Base-by-base conservation (phyloP, 805 yeast species). In the Ogataea ramenticola region DNA sequence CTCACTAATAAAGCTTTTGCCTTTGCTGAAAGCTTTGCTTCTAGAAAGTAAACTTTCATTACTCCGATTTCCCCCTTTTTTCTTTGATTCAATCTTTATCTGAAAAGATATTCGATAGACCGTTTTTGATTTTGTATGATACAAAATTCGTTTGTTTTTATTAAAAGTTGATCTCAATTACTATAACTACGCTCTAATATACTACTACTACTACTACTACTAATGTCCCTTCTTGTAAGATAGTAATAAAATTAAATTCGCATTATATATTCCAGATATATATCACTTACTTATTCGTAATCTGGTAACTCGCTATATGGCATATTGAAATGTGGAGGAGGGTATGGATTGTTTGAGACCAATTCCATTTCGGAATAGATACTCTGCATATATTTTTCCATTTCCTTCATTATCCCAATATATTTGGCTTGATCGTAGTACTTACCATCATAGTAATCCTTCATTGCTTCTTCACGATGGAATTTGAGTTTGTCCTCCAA, bases 301-400 rank as follows among this genome's bases (percentile, higher is more conserved):
- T 38, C 40, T 14, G 33, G 34, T 21, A 53, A 42, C 7, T 54
- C 53, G 7, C 42, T 40, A 35, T 61, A 61, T 15, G 61, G 58
- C n/a, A 43, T 49, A 2, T 52, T 45, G 36, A 60, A 61, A 15
- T 50, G 45, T 20, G 54, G 44, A 1, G 64, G 55, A 6, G 66
- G 66, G 39, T 58, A 61, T 19, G 55, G 52, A 27, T 56, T 61
- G 37, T 61, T 57, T 24, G 51, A 50, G 10, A 59, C 62, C 15
- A 55, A 52, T 46, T 65, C 70, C 56, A 65, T 62, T 45, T 66
- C 68, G 40, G 54, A 47, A 55, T 61, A 66, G 22, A 58, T 49
- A 19, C 55, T 55, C 7, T 48, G 40, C 24, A 65, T 31, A 46
- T 65, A 65, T 12, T 48, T 40, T 42, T 61, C 63, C 17, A 62